Evolutionary conservation across 495 filamentous ascomycete genomes (phyloP).

Genomic region (Tuber indicum): DNA sequence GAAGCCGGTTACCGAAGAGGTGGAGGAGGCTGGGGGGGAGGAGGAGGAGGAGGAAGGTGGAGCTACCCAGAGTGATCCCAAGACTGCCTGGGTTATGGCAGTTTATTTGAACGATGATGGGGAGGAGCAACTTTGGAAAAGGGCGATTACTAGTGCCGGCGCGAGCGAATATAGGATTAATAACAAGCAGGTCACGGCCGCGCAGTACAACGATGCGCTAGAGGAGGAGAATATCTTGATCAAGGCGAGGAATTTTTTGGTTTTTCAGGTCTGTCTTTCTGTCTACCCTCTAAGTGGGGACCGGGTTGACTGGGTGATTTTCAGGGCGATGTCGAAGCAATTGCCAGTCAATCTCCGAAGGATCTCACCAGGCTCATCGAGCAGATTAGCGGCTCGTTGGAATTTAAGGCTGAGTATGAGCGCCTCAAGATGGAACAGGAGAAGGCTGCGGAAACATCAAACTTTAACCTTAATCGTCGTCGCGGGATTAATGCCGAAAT

Average conservation of each 20-base stretch:
- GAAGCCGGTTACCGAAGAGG: conserved; percentile 44
- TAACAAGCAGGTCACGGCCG: conserved; percentile 75
- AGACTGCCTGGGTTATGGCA: conserved; percentile 96
- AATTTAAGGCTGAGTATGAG: conserved; percentile 95
- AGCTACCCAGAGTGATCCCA: conserved; percentile 63
- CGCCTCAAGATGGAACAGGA: conserved; percentile 75
- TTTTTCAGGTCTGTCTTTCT: conserved; percentile 60
- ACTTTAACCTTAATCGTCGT: conserved; percentile 75
- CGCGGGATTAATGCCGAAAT: conserved; percentile 96
- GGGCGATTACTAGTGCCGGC: conserved; percentile 79
- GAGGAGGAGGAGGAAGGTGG: conserved; percentile 51
- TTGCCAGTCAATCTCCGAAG: conserved; percentile 84
- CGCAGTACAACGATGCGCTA: conserved; percentile 87
- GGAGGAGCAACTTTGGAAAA: conserved; percentile 92
- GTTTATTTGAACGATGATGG: conserved; percentile 97
- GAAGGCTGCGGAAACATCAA: conserved; percentile 79
- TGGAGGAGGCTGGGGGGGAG: conserved; percentile 50
- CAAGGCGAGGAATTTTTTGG: conserved; percentile 94
- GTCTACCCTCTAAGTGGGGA: not conserved
- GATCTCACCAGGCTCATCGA: conserved; percentile 95
- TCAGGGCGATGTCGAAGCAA: conserved; percentile 87
- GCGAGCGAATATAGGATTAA: conserved; percentile 97
- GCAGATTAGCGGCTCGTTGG: conserved; percentile 92
- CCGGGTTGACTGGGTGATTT: not conserved
- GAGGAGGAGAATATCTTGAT: conserved; percentile 95